A percentile compares a stretch with the other conserved stretches of the same genome.
These are phyloP conservation scores for Tulasnella sp. DNA, from an alignment of 768 basidiomycete species.

Conservation along the genomic window DNA sequence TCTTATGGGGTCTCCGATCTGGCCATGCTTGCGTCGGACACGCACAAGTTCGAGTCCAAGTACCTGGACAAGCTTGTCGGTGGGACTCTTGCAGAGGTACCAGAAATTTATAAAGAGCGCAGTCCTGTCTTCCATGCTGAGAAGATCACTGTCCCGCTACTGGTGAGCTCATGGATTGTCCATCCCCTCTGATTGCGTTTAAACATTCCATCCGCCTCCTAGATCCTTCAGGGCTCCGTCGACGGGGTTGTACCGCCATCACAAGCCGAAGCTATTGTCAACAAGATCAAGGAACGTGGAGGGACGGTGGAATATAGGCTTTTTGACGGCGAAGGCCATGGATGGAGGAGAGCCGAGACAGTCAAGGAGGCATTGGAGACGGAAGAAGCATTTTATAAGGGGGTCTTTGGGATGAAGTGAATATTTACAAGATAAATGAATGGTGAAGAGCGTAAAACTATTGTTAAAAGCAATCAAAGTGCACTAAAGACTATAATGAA, in stretches of 20 bases:
- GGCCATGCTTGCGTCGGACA: conserved; percentile 42
- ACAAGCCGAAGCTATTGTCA: conserved; percentile 50
- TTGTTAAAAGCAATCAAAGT: too few species aligned
- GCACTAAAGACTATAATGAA: too few species aligned
- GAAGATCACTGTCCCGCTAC: conserved; percentile 49
- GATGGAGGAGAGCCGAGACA: conserved; percentile 46
- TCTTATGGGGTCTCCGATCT: conserved; percentile 65
- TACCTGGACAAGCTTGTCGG: conserved; percentile 58
- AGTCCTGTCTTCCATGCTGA: conserved; percentile 55
- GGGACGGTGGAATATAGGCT: conserved; percentile 49
- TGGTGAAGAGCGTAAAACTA: too few species aligned
- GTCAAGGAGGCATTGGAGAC: conserved; percentile 43
- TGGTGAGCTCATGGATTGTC: conserved; percentile 35
- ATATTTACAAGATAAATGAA: too few species aligned
- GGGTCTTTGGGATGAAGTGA: conserved; percentile 27
- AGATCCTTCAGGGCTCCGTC: conserved; percentile 60
- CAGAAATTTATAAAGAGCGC: conserved; percentile 46
- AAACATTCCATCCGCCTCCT: not conserved
- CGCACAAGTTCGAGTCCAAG: conserved; percentile 61
- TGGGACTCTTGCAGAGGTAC: conserved; percentile 41
- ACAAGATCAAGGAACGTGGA: conserved; percentile 39
- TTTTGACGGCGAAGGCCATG: conserved; percentile 58
- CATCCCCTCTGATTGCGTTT: not conserved
- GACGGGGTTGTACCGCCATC: conserved; percentile 58
- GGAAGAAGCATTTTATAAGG: conserved; percentile 46